Evolutionary conservation across 139 green algal species (phyloP).

Genomic region (Tetradesmus lagerheimii): DNA sequence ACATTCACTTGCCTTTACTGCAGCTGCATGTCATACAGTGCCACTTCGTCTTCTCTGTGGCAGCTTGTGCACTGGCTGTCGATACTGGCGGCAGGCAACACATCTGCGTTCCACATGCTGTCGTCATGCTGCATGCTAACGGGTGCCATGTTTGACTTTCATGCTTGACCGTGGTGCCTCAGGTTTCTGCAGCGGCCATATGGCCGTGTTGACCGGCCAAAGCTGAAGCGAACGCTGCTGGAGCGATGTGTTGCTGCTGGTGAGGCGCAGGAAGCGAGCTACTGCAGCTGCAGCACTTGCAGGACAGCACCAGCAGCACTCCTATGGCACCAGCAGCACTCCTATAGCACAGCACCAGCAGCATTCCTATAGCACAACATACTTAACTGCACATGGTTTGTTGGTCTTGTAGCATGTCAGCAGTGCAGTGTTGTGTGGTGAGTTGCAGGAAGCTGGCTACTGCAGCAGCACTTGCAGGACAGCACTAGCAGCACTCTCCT

Average conservation of each 20-base stretch:
- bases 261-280: conserved; percentile 50
- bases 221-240: conserved; percentile 93
- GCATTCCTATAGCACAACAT: too few relatives aligned
- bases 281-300: not conserved
- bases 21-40: too few relatives aligned
- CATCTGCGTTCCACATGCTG: too few relatives aligned
- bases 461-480: too few relatives aligned
- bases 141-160: not conserved
- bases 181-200: conserved; percentile 91
- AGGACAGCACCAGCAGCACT: not conserved
- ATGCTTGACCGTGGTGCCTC: conserved; percentile 8
- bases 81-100: too few relatives aligned
- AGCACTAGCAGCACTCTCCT: not conserved
- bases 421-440: too few relatives aligned
- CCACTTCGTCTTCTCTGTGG: too few relatives aligned
- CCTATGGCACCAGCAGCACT: not conserved
- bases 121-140: too few relatives aligned
- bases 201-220: conserved; percentile 89
- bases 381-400: too few relatives aligned
- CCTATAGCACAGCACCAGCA: not conserved
- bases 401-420: too few relatives aligned
- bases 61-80: too few relatives aligned
- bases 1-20: not conserved
- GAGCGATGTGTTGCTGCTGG: conserved; percentile 75
- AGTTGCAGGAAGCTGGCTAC: too few relatives aligned